These are phyloP conservation scores for Cercospora janseana DNA, from an alignment of 2,329 filamentous ascomycete species.

Conservation along the genomic window DNA sequence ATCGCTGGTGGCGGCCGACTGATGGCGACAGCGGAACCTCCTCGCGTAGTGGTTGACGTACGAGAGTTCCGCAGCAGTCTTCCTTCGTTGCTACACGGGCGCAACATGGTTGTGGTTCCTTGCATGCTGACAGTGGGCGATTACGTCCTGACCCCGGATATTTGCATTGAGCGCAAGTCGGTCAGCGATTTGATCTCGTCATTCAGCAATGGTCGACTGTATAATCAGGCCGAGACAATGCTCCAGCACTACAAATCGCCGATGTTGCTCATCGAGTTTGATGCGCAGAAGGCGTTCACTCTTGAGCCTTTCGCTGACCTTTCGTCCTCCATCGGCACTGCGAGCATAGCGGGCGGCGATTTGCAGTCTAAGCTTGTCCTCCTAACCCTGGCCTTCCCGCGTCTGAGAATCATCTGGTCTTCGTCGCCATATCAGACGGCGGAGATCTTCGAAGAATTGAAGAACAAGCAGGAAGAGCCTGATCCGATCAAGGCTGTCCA, in stretches of 20 bases:
- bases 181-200: constrained; percentile 87
- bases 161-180: constrained; percentile 93
- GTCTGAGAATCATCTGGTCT: constrained; percentile 89
- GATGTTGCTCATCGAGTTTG: constrained; percentile 95
- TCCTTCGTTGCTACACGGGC: constrained; percentile 85
- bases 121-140: constrained; percentile 96
- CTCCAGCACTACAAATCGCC: constrained; percentile 85
- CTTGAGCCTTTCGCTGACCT: constrained; percentile 62
- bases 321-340: constrained; percentile 62
- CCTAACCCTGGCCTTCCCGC: constrained; percentile 86
- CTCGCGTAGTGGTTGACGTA: constrained; percentile 89
- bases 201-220: constrained; percentile 87
- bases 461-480: constrained; percentile 84
- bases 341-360: constrained; percentile 64
- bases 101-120: constrained; percentile 82
- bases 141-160: constrained; percentile 86
- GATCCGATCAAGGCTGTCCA: constrained; percentile 85
- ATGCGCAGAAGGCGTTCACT: constrained; percentile 95
- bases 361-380: constrained; percentile 90
- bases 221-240: constrained; percentile 91
- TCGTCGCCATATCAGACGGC: constrained; percentile 92
- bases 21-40: constrained; percentile 78
- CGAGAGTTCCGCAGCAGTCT: constrained; percentile 93
- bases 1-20: constrained; percentile 91
- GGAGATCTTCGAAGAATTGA: constrained; percentile 92